Base-by-base conservation (phyloP, 2,329 filamentous ascomycete genomes). In the Eutypella sp. region DNA sequence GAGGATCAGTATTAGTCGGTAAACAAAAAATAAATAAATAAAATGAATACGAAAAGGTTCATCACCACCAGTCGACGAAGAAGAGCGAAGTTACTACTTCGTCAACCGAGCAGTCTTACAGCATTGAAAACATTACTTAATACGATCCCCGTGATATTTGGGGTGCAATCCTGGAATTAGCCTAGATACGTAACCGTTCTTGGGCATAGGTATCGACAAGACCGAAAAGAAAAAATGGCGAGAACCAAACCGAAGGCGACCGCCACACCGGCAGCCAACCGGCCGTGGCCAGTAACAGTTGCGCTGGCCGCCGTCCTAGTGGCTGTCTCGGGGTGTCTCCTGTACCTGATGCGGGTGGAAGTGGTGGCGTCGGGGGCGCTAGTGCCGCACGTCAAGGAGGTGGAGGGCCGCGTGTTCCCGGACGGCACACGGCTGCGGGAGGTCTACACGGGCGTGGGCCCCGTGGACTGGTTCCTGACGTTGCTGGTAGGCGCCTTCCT, bases 381-480 rank as follows among this genome's bases (percentile, higher is more conserved):
- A 5, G 36, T 13, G 11, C 11, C 36, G 36, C 20, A 39, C 13
- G 3, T 2, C 3, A 20, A 19, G 36, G 36, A 39, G 19, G 20
- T 39, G 10, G 7, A 23, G 19, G 36, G 19, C 19, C 19, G 36
- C 19, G 19, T 5, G 11, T 22, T 39, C 36, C 20, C 36, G 19
- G 38, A 38, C 39, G 44, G 44, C 5, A 37, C 39, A 31, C 44
- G 8, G 6, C 27, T 42, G 19, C 27, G 42, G 24, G 20, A 33
- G 39, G 29, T 15, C 9, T 42, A 34, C 27, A 46, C 44, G 27
- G 40, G 44, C 4, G 19, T 42, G 22, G 9, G 25, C 5, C 25
- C 16, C 9, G 25, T 36, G 10, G 38, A 46, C 40, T 36, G 24
- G n/a, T 10, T 18, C 15, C 40, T 46, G 25, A 25, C 19, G 23